Evolutionary conservation across 2,329 filamentous ascomycete genomes (phyloP).

Genomic region (Botrytis paeoniae): DNA sequence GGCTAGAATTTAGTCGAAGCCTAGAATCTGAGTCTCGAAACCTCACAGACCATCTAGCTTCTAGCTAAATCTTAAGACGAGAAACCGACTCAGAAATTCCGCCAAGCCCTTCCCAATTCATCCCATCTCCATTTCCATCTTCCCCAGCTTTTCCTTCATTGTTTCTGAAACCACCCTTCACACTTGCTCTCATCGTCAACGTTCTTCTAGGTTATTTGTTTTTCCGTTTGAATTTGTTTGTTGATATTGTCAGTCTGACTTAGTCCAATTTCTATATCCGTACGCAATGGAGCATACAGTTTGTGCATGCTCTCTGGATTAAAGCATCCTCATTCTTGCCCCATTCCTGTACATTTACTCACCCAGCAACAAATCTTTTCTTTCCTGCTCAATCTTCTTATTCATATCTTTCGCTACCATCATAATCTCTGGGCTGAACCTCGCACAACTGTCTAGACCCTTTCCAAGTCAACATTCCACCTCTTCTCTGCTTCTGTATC

Average conservation of each 20-base stretch:
- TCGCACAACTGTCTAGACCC: background rate
- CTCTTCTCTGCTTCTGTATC: background rate
- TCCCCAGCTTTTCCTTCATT: background rate
- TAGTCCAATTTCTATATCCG: background rate
- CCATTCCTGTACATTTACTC: background rate
- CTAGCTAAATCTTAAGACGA: background rate
- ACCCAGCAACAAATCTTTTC: background rate
- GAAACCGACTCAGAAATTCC: background rate
- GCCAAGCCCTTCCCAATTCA: background rate
- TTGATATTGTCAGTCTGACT: background rate
- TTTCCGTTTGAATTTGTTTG: background rate
- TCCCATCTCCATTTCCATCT: background rate
- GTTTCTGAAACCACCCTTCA: background rate
- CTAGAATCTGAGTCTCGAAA: background rate
- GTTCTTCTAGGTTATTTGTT: background rate
- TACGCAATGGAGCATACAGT: fast-evolving
- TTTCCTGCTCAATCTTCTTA: background rate
- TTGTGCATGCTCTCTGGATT: background rate
- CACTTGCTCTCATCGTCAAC: background rate
- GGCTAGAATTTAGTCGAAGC: background rate
- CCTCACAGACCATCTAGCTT: background rate
- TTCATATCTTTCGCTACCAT: background rate
- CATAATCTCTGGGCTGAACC: background rate
- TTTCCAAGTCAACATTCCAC: background rate
- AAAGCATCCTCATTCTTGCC: background rate